phyloP scores from a whole-genome alignment of 2,329 filamentous ascomycete genomes.

The Cytospora piceae region DNA sequence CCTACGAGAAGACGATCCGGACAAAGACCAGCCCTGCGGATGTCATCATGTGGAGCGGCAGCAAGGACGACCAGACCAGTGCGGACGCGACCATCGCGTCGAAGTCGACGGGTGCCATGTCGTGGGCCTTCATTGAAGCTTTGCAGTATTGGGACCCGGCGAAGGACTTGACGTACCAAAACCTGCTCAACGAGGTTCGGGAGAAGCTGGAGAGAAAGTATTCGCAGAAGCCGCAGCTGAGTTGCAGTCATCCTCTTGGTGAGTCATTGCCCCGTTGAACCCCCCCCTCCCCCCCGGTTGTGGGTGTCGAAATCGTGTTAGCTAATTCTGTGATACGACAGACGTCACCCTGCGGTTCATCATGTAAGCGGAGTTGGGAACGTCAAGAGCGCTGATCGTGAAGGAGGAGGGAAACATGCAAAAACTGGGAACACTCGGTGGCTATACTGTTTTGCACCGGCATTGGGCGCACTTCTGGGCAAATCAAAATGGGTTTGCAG shows the following conservation, averaged over 20 bases:
- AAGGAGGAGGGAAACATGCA: background rate
- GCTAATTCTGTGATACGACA: constrained; percentile 10
- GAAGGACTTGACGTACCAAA: too few species aligned
- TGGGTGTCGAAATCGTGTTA: background rate
- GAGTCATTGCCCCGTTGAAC: constrained; percentile 43
- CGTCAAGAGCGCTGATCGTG: background rate
- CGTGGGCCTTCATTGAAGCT: constrained; percentile 91
- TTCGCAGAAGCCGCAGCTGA: constrained; percentile 92
- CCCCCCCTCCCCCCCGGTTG: background rate
- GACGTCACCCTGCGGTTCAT: constrained; percentile 29
- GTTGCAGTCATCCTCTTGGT: constrained; percentile 95
- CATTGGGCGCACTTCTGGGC: background rate
- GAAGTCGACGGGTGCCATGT: constrained; percentile 96
- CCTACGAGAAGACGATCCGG: constrained; percentile 77
- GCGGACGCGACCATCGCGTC: constrained; percentile 87
- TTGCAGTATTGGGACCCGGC: too few species aligned
- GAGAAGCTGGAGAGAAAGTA: constrained; percentile 88
- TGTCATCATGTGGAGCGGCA: constrained; percentile 97
- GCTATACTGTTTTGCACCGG: background rate
- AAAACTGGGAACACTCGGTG: background rate
- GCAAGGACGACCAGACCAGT: constrained; percentile 94
- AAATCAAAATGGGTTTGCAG: background rate
- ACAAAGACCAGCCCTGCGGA: constrained; percentile 95
- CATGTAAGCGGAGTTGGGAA: constrained; percentile 21
- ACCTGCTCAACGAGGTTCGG: constrained; percentile 93